Base-by-base conservation (phyloP, 129 eudicot genomes). In the Calendula officinalis region DNA sequence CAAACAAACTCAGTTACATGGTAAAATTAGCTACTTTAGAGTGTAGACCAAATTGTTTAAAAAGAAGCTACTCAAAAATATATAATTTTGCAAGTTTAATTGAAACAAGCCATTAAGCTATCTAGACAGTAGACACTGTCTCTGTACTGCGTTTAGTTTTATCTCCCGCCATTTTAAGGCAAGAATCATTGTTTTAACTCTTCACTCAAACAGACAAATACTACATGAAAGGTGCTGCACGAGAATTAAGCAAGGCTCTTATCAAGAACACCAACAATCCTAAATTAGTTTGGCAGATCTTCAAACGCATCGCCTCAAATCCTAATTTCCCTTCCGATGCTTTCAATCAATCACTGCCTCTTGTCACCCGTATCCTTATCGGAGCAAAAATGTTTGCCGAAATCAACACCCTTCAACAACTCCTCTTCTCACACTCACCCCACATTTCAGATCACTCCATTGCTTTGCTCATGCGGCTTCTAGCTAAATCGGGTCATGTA, bases 221-320 rank as follows among this genome's bases (percentile, higher is more conserved):
- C 10, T 34, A n/a, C 45, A 74, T 74, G 79, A 65, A 75, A 34
- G 79, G 53, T 50, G 56, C 74, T 64, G 62, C 73, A 14, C 71
- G 60, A 66, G 73, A 76, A 47, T 66, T 84, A 33, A 73, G 52
- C n/a, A 82, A 51, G 68, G 66, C 94, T 62, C 78, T 91, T 8
- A 11, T 73, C 50, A 68, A 76, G 12, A 87, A 91, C 86, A 66
- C 84, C 30, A 55, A 61, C 44, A 87, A 87, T 60, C 98, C 98
- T 2, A 59, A 45, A 64, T 68, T 92, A 33, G 96, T 91, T 62
- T 92, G 91, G 89, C 95, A 78, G 17, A 69, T 85, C 69, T 88
- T 85, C 85, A 83, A 80, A 39, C 85, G 91, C 42, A 66, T 80
- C n/a, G 61, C 78, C 66, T 77, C 80, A 61, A 71, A 54, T 47